A percentile compares a stretch with the other conserved stretches of the same genome.
These are phyloP conservation scores for Citrullus mucosospermus DNA, from an alignment of 306 rosid species.

Conservation along the genomic window DNA sequence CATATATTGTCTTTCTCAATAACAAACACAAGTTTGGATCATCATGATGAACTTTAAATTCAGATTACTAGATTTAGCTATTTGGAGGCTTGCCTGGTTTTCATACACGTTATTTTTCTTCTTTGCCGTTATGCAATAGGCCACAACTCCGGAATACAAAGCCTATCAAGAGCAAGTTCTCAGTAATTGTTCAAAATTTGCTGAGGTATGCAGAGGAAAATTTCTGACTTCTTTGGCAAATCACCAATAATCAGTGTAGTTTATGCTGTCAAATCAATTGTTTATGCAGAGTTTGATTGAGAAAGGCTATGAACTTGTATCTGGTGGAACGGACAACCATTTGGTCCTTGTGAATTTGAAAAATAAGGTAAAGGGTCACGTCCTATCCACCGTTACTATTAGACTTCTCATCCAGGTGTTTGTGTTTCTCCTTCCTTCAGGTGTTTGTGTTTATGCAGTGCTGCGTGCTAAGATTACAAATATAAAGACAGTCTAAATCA, in stretches of 20 bases:
- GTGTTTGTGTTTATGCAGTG: background rate
- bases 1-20: background rate
- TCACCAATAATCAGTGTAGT: background rate
- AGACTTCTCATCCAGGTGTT: background rate
- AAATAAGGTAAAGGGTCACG: slow-evolving; percentile 47
- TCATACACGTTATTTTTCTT: background rate
- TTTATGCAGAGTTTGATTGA: slow-evolving; percentile 65
- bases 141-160: slow-evolving; percentile 70
- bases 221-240: background rate
- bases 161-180: slow-evolving; percentile 89
- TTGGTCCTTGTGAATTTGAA: slow-evolving; percentile 73
- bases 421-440: background rate
- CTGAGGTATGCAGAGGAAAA: slow-evolving; percentile 37
- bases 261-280: background rate
- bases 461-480: background rate
- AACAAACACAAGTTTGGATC: background rate
- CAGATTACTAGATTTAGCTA: background rate
- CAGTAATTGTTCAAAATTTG: slow-evolving; percentile 53
- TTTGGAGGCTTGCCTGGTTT: background rate
- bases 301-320: slow-evolving; percentile 77
- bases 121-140: slow-evolving; percentile 23
- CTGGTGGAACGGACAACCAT: slow-evolving; percentile 97
- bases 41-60: slow-evolving; percentile 8
- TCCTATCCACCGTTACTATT: slow-evolving; percentile 11
- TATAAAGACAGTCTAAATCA: background rate